Base-by-base conservation (phyloP, 1,139 yeast species). In the Hyphopichia pseudoburtonii region DNA sequence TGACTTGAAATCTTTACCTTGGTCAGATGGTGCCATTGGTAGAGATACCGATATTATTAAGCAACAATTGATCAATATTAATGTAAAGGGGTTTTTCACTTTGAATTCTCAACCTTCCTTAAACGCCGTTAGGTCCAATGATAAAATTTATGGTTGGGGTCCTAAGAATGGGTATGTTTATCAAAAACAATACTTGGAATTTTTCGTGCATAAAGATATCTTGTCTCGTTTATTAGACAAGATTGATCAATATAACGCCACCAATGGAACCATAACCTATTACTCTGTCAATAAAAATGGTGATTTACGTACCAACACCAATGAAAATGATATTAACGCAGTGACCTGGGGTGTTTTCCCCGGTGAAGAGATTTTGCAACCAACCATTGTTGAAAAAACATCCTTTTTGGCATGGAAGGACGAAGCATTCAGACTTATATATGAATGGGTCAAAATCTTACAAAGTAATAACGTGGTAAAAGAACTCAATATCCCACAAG, bases 261-360 rank as follows among this genome's bases (percentile, higher is more conserved):
- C 70, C 15, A 54, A 66, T 9, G 50, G 62, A 15, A 55, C 79
- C 31, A 70, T 89, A 49, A 84, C 96, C 5, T 92, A 80, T 63
- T 89, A 88, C 56, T 84, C 92, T 3, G 90, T 87, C 33, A 83
- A 85, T 57, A 67, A 70, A 38, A 52, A 62, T 3, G 90, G 89
- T 19, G 68, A 77, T 29, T 68, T 87, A 44, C 52, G 62, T 28
- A 72, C 79, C 28, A 90, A 90, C 59, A 80, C 92, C 34, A 76
- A 75, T 30, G 84, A 78, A 34, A 86, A 81, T 42, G 86, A 83
- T 46, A 89, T 95, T 48, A 89, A 88, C 56, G 97, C 97, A 7
- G 97, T 89, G 37, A 92, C 98, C 11, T 92, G 98, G 98, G 97
- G 96, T 45, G 87, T 86, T 29, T 88, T 86, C 75, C 96, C 96